Evolutionary conservation across 805 yeast genomes (phyloP), one percentile per base, ranked within the genome.

Genomic region (Yarrowia sp.): DNA sequence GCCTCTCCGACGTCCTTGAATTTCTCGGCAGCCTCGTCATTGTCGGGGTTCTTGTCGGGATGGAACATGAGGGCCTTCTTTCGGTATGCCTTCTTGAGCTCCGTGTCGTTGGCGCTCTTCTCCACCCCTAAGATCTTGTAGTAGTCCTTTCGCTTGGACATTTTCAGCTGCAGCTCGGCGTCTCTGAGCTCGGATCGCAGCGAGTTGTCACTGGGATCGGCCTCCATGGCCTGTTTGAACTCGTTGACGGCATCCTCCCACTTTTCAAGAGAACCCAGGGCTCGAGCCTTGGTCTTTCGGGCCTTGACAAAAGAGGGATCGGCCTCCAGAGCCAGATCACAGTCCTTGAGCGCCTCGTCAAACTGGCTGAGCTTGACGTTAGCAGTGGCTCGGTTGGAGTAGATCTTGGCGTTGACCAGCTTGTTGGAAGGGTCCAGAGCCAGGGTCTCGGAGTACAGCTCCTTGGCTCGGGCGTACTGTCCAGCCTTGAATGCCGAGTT

Each of bases 1-100:
- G 98, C 97, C 67, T 85, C 84, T 4, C 93, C 86, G 72, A 91
- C 83, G 75, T 91, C 97, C 78, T 93, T 93, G 78, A 93, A 93
- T 79, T 90, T 92, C 74, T 93, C 98, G 63, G 96, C 95, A 14
- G 96, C 97, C 74, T 88, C 96, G 64, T 74, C 80, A 58, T 71
- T 71, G 51, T 76, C 78, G 11, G 83, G 85, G 72, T 89, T 87
- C 77, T 90, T 90, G 73, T 90, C 96, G 0, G 96, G 96, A 74
- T 90, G 96, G 71, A 83, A 83, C 68, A 78, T 79, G 66, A 89
- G 80, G 3, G 96, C 96, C 69, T 85, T 81, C 71, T 84, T 85
- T 70, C 92, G 80, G 75, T 87, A 90, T 1, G 95, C 89, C 73
- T 87, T 88, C 74, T 88, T 88, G 72, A 90, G 83, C 64, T 85